Conservation (phyloP, 1,284 basidiomycete genomes). For the Ustilago curta region DNA sequence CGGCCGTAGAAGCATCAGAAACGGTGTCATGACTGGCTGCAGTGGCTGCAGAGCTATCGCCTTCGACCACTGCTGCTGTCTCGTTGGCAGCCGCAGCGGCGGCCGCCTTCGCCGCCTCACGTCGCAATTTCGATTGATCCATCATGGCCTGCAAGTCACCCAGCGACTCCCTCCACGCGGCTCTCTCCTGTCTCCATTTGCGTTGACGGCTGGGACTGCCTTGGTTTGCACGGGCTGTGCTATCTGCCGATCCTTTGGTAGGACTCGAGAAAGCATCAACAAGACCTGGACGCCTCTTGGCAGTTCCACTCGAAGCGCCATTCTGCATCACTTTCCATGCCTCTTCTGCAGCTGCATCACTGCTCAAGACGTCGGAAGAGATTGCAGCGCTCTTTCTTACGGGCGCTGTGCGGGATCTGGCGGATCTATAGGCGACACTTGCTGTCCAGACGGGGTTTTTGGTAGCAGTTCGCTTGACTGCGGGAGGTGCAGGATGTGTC, state of each 20-base stretch:
- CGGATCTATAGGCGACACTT: conserved; percentile 43
- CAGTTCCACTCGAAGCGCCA: conserved; percentile 4
- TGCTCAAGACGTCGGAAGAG: conserved; percentile 14
- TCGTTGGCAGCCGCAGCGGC: not conserved
- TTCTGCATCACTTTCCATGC: conserved; percentile 35
- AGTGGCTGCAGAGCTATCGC: not conserved
- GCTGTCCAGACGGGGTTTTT: conserved; percentile 44
- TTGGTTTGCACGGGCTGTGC: not conserved
- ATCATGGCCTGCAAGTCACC: conserved; percentile 46
- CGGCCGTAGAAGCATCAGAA: not conserved
- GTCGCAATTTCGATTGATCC: conserved; percentile 27
- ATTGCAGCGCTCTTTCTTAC: conserved; percentile 19
- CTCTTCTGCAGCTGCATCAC: conserved; percentile 27
- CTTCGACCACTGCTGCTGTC: not conserved
- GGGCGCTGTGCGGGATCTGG: conserved; percentile 39
- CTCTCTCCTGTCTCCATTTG: conserved; percentile 40
- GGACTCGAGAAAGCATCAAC: conserved; percentile 47
- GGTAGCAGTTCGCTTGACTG: conserved; percentile 29
- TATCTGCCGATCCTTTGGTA: conserved; percentile 18
- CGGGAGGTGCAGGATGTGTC: not conserved
- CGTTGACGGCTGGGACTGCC: conserved; percentile 31
- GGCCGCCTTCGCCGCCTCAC: conserved; percentile 22
- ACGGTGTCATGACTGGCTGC: not conserved
- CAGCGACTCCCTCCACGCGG: conserved; percentile 43
- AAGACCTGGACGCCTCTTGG: conserved; percentile 30